Conservation (phyloP, 345 rosid genomes). For the Clarkia xantiana region DNA sequence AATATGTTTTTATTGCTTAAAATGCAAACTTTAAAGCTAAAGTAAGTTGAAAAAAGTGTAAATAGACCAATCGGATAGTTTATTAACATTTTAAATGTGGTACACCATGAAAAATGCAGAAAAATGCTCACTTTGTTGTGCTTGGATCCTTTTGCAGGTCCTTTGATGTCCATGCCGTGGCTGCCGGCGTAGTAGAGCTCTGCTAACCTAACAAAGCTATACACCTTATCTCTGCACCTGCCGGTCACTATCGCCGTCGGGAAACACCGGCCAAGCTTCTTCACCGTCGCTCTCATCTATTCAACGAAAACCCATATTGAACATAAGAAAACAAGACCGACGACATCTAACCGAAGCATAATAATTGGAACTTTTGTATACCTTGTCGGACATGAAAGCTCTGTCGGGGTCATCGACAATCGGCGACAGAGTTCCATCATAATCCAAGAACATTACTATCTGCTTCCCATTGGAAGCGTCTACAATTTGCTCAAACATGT, state of each 20-base stretch:
- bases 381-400: slow-evolving; percentile 83
- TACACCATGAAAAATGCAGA: too few species aligned
- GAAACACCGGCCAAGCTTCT: slow-evolving; percentile 47
- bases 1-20: too few species aligned
- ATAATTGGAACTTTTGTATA: slow-evolving; percentile 5
- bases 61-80: too few species aligned
- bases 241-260: slow-evolving; percentile 97
- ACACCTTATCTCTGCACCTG: slow-evolving; percentile 90
- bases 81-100: too few species aligned
- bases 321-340: background rate
- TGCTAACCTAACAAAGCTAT: slow-evolving; percentile 56
- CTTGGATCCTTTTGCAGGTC: slow-evolving; percentile 38
- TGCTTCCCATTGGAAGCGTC: slow-evolving; percentile 55
- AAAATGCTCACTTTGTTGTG: slow-evolving; percentile 27
- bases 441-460: slow-evolving; percentile 89
- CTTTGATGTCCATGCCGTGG: slow-evolving; percentile 99
- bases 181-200: slow-evolving; percentile 92
- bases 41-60: too few species aligned
- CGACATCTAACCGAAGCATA: background rate
- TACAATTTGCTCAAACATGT: slow-evolving; percentile 52
- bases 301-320: background rate
- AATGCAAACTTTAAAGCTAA: too few species aligned
- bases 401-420: slow-evolving; percentile 88
- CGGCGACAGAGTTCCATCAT: slow-evolving; percentile 92
- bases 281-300: slow-evolving; percentile 76